Evolutionary conservation across 2,329 filamentous ascomycete species (phyloP).

Genomic region (Verticillium tricorpus): DNA sequence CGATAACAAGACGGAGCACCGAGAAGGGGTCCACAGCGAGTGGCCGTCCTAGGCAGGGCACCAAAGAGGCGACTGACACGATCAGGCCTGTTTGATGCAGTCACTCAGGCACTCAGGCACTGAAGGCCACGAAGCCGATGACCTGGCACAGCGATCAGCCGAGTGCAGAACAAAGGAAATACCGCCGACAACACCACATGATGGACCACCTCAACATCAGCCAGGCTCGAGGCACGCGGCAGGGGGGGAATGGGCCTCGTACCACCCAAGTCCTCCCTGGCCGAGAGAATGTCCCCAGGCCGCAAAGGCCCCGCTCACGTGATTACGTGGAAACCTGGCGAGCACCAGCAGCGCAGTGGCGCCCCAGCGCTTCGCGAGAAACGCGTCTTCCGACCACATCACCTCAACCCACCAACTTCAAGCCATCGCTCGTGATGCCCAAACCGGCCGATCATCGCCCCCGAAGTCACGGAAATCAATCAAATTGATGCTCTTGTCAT

Average conservation of each 20-base stretch:
- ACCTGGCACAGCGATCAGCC: not conserved
- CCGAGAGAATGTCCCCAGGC: not conserved
- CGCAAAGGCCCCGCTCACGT: constrained; percentile 27
- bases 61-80: no score
- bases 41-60: not conserved
- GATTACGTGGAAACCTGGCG: constrained; percentile 38
- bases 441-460: constrained; percentile 14
- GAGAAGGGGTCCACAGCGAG: not conserved
- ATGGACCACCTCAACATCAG: not conserved
- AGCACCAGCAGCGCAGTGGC: constrained; percentile 21
- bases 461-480: constrained; percentile 9
- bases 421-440: constrained; percentile 18
- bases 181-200: not conserved
- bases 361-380: constrained; percentile 21
- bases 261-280: not conserved
- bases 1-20: not conserved
- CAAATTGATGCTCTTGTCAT: constrained; percentile 3
- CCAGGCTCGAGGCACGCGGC: no score
- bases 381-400: constrained; percentile 38
- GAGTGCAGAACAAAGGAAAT: no score
- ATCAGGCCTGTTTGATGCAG: no score
- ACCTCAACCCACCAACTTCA: constrained; percentile 26
- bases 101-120: not conserved
- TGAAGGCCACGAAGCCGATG: no score
- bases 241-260: not conserved